These are phyloP conservation scores for Lathyrus aphaca DNA, from an alignment of 306 rosid genomes.

Conservation along the genomic window DNA sequence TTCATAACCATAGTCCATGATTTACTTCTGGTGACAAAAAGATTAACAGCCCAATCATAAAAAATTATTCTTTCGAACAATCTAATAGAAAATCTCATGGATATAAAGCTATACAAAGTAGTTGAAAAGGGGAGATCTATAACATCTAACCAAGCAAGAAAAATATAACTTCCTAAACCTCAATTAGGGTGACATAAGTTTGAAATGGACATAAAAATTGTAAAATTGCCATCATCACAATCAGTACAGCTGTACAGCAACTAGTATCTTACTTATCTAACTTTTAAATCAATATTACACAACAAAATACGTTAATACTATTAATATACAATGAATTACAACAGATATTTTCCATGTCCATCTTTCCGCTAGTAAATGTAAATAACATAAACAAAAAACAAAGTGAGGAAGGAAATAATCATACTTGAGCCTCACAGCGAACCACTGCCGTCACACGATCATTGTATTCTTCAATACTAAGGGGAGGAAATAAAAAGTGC, in stretches of 20 bases:
- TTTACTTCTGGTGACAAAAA: conserved; percentile 11
- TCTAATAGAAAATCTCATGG: conserved; percentile 20
- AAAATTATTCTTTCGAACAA: conserved; percentile 2
- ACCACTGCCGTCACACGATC: conserved; percentile 88
- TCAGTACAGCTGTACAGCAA: conserved; percentile 1
- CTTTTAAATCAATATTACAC: not conserved
- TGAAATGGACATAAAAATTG: not conserved
- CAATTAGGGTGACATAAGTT: conserved; percentile 23
- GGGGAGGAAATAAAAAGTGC: conserved; percentile 91
- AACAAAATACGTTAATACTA: not conserved
- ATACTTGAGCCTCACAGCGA: conserved; percentile 93
- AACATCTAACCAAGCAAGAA: conserved; percentile 3
- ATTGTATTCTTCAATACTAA: conserved; percentile 78
- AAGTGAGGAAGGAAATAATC: conserved; percentile 37
- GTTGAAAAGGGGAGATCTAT: not conserved
- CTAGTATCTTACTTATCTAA: conserved; percentile 23
- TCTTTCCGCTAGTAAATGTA: not conserved
- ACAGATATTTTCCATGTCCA: not conserved
- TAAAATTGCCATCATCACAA: not conserved
- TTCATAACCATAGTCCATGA: not conserved
- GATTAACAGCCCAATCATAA: conserved; percentile 2
- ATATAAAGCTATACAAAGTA: not conserved
- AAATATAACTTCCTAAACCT: not conserved
- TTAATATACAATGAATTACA: not conserved
- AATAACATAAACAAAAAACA: conserved; percentile 6